A percentile compares a stretch with the other conserved stretches of the same genome.
Conservation (phyloP, 2,329 filamentous ascomycete species). For the Malbranchea cinnamomea region DNA sequence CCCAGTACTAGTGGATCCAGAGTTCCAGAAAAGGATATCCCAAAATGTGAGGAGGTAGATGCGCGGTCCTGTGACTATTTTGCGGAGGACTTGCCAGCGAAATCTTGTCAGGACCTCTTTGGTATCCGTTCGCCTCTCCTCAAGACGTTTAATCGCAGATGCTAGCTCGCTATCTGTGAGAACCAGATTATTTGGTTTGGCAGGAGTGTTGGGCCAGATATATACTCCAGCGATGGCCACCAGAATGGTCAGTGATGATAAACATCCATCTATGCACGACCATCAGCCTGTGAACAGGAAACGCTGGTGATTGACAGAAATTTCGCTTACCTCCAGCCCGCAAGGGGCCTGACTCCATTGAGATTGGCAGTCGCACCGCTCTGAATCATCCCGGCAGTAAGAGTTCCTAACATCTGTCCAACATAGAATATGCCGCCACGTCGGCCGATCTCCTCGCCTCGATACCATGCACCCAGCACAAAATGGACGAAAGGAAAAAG, state of each 20-base stretch:
- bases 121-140: slow-evolving; percentile 11
- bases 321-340: slow-evolving; percentile 25
- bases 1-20: slow-evolving; percentile 33
- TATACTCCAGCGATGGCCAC: slow-evolving; percentile 37
- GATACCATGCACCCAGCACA: slow-evolving; percentile 35
- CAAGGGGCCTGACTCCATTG: slow-evolving; percentile 31
- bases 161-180: slow-evolving; percentile 34
- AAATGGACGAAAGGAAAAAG: slow-evolving; percentile 27
- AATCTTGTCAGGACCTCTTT: neutral
- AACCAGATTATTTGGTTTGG: slow-evolving; percentile 35
- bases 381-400: slow-evolving; percentile 39
- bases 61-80: slow-evolving; percentile 28
- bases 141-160: slow-evolving; percentile 32
- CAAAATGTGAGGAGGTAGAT: slow-evolving; percentile 38
- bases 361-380: slow-evolving; percentile 27
- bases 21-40: slow-evolving; percentile 44
- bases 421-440: slow-evolving; percentile 39
- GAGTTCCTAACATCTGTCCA: slow-evolving; percentile 35
- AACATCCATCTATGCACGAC: slow-evolving; percentile 39
- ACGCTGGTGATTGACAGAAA: neutral
- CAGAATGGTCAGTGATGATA: slow-evolving; percentile 42
- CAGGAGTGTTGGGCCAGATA: slow-evolving; percentile 37
- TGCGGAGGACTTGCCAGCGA: slow-evolving; percentile 16
- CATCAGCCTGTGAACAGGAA: neutral
- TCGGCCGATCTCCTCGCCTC: slow-evolving; percentile 32